Base-by-base conservation (phyloP, 1,284 basidiomycete species). In the Trametes versicolor region DNA sequence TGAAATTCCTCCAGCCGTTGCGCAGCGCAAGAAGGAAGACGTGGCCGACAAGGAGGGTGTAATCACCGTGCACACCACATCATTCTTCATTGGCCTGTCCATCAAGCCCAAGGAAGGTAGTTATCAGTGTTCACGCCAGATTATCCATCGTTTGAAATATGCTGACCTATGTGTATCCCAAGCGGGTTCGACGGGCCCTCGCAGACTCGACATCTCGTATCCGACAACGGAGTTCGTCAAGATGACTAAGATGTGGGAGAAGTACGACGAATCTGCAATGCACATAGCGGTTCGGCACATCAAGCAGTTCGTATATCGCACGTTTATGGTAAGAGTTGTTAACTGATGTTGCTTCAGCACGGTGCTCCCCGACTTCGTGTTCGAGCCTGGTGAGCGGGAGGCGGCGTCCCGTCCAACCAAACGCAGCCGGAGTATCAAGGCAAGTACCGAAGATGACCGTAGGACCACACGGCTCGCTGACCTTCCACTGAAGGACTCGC, bases 161-260 rank as follows among this genome's bases (percentile, higher is more conserved):
- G 58, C 70, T 72, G 29, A 70, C 62, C 67, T 56, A 60, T 52
- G 51, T 45, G 55, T 56, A 69, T 54, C n/a, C 25, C 12, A 81
- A 94, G 92, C 85, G 69, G 89, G 88, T 29, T 77, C 87, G 15
- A 78, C 82, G 67, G 92, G 90, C 43, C 87, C 90, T 58, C 87
- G 95, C 70, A 92, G 89, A 75, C 83, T 99, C 64, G 97, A 99
- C 78, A 96, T 99, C 65, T 97, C 96, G 65, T 99, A 96, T 80
- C 97, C 98, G 4, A 98, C 96, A 7, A 93, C 91, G 50, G 95
- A 98, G 74, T 99, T 99, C 77, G 94, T 92, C 23, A 94, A 96
- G 74, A 86, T 94, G 66, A 96, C 97, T 74, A 98, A 97, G 79
- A 83, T 89, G 80, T 99, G 98, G 97, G 97, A 99, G 73, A 93